Percentiles rank a stretch among this genome's conserved stretches.
Conservation (phyloP, 495 filamentous ascomycete species). For the Tuber microsphaerosporum region DNA sequence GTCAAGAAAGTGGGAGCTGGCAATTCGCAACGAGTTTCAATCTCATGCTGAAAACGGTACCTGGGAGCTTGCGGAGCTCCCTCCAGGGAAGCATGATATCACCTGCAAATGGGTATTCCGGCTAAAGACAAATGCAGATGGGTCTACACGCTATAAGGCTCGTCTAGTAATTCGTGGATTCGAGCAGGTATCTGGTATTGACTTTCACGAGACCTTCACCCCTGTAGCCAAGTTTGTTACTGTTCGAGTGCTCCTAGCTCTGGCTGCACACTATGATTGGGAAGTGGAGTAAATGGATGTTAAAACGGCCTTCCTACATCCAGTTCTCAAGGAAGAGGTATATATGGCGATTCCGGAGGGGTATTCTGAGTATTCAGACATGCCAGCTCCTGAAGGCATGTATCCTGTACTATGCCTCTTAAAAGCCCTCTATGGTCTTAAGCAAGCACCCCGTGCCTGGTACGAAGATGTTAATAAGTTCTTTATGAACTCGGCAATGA, state of each 20-base stretch:
- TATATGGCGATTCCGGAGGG: no score
- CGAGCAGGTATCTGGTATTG: not conserved
- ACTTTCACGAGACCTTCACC: not conserved
- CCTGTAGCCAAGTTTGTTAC: not conserved
- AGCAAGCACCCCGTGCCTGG: not conserved
- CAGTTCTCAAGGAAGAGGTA: no score
- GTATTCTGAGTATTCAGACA: not conserved
- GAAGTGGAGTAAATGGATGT: no score
- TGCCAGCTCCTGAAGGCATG: not conserved
- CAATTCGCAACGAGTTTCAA: no score
- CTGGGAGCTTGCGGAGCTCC: not conserved
- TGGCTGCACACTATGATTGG: no score
- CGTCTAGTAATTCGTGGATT: not conserved
- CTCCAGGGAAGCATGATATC: not conserved
- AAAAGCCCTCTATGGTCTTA: not conserved
- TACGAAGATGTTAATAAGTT: no score
- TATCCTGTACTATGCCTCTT: not conserved
- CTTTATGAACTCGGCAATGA: no score
- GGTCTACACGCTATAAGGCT: not conserved
- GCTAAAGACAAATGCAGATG: not conserved
- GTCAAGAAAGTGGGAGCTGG: not conserved
- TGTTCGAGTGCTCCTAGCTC: not conserved
- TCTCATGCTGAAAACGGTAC: not conserved
- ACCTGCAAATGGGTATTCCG: not conserved
- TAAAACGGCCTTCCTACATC: no score